Evolutionary conservation across 2,329 filamentous ascomycete species (phyloP), one percentile per base, ranked within the genome.

Genomic region (Botrytis byssoidea): DNA sequence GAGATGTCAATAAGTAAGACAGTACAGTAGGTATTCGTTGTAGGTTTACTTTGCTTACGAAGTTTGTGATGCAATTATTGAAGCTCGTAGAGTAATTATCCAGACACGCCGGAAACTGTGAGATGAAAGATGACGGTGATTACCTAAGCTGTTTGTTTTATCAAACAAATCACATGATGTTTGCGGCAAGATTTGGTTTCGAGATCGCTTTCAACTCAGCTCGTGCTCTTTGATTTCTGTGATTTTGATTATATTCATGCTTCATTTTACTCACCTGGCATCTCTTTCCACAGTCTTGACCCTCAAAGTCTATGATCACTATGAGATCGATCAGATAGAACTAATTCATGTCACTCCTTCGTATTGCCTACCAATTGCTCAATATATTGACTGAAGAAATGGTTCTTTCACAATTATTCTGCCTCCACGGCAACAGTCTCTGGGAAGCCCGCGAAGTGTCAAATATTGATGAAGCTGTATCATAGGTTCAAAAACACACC

Each of bases 71-170:
- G 60, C 51, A 29, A 29, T 48, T 66, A 25, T 29, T 55, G 44
- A 48, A 35, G 22, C 12, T 46, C 32, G 12, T n/a, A 14, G 22
- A 51, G 48, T 14, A 51, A n/a, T 51, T n/a, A 55, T n/a, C 12
- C 48, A 55, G 48, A 55, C 25, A 55, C n/a, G 51, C 51, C n/a
- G 63, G 63, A 32, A 25, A 42, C 12, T n/a, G 32, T 9, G 44
- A 55, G 22, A 9, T 63, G 22, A 18, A 57, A 57, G 51, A 69
- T 69, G 66, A 69, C 66, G 66, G 66, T 69, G 66, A 69, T 69
- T 69, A 69, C 66, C n/a, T 69, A 69, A 69, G 66, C 22, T 18
- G 10, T 3, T 3, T 14, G 25, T 25, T 22, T 57, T 20, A 20
- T 57, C 37, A 57, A 44, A 57, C 48, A 57, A 40, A 42, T 69